Base-by-base conservation (phyloP, 1,139 yeast species). In the Debaryomyces subglobosus region DNA sequence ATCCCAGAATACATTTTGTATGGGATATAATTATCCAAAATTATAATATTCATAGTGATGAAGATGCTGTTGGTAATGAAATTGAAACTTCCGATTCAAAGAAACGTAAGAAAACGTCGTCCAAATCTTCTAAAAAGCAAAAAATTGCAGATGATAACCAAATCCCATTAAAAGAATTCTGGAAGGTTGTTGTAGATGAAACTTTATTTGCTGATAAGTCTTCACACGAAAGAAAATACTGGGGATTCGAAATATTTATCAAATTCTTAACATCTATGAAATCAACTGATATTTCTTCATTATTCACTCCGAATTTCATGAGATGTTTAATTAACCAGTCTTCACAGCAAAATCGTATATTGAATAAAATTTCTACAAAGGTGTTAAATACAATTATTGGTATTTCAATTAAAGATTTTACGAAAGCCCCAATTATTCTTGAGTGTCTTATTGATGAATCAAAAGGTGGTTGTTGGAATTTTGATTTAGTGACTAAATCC, bases 191-290 rank as follows among this genome's bases (percentile, higher is more conserved):
- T 7, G 81, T 92, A 9, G 98, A 92, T 61, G 95, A 90, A 59
- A 78, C 86, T 1, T 81, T 89, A 51, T 92, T 94, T 60, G 73
- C 90, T 4, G 83, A 81, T 29, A 82, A 86, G 54, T 77, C 97
- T 0, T 89, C 97, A 0, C 83, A 85, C 39, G 98, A 92, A 65
- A 78, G 97, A 52, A 94, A 92, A 62, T 89, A 79, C 64, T 81
- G 90, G 81, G 99, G 98, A 0, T 82, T 92, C 58, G 88, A 88
- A 57, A 78, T 92, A 5, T 83, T 92, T 55, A 72, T 68, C 34
- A 72, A 78, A 44, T 76, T 83, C 43, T 64, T 86, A 25, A 56
- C 47, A 46, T 51, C 65, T 9, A 53, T 67, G 1, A 63, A 76
- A 0, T 56, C 66, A 1, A 60, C 65, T 2, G 63, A 67, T 25